These are phyloP conservation scores for Pittosporum tobira DNA, from an alignment of 129 eudicot species.

Conservation along the genomic window DNA sequence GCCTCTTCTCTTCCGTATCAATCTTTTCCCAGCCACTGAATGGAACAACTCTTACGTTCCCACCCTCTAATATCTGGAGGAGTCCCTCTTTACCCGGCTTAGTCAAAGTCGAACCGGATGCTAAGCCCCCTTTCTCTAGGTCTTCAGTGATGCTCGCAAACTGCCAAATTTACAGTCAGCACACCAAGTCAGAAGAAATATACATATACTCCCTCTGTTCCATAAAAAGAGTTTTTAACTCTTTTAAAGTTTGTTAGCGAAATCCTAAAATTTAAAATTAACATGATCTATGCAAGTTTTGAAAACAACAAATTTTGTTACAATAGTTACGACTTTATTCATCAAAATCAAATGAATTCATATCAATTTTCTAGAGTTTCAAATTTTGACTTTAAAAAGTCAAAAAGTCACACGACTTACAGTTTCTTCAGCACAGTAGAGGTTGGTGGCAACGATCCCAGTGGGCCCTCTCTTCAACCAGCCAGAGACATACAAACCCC, in stretches of 20 bases:
- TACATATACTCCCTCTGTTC: too few relatives aligned
- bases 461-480: slow-evolving; percentile 99
- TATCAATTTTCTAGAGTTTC: too few relatives aligned
- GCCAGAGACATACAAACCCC: slow-evolving; percentile 83
- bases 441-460: slow-evolving; percentile 88
- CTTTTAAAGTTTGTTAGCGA: too few relatives aligned
- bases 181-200: slow-evolving; percentile 1
- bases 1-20: slow-evolving; percentile 70
- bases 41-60: slow-evolving; percentile 44
- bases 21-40: slow-evolving; percentile 80
- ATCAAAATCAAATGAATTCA: too few relatives aligned
- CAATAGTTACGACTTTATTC: too few relatives aligned
- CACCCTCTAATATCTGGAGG: slow-evolving; percentile 41
- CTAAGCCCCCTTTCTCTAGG: slow-evolving; percentile 24
- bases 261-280: too few relatives aligned
- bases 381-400: background rate
- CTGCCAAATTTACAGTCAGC: slow-evolving; percentile 32
- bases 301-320: too few relatives aligned
- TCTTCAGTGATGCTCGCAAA: slow-evolving; percentile 76
- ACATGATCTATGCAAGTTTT: too few relatives aligned
- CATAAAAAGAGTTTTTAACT: too few relatives aligned
- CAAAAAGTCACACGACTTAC: slow-evolving; percentile 35
- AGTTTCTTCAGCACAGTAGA: slow-evolving; percentile 90
- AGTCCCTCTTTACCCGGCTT: slow-evolving; percentile 81
- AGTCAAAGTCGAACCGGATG: slow-evolving; percentile 17